Evolutionary conservation across 371 early-diverging fungal species (phyloP), one percentile per base, ranked within the genome.

Genomic region (Rhizopus stolonifer): DNA sequence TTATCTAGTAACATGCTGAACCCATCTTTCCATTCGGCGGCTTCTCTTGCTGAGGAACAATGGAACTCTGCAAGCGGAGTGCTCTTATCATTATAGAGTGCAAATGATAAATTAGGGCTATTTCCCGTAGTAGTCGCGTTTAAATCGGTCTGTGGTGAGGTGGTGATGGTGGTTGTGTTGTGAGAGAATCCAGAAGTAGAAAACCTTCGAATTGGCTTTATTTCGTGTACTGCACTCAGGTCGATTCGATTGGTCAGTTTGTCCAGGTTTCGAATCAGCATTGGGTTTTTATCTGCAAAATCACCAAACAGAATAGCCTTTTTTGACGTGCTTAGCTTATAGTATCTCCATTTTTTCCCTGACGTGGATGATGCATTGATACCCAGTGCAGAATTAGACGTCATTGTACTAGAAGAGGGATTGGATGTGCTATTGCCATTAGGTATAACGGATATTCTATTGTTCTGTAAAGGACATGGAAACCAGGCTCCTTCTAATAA

Each of bases 1-100:
- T 81, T 72, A 57, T 87, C 85, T 1, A 89, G 57, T 2, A 89
- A 56, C 84, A 90, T 80, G 57, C 84, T 85, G 48, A 90, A 82
- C 1, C 89, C 91, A 61, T 90, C 91, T n/a, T 82, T 85, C 91
- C 91, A 90, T 56, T 90, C 91, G 3, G 83, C 70, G 24, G 70
- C 83, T 53, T 84, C 81, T 10, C 65, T 64, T 1, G 74, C 42
- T 7, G 72, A 67, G 5, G 67, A 24, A 46, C 88, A 86, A 36
- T 68, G 60, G 45, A 90, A 86, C 36, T 89, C 87, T 1, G 83
- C 81, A 4, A 87, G 54, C 1, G 74, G 48, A 0, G 61, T 40
- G 11, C 70, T 59, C 7, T 67, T 60, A 21, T 65, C 72, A 6
- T 75, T 65, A 39, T 74, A 72, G 4, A 88, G 67, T 1, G 83